Evolutionary conservation across 2,329 filamentous ascomycete genomes (phyloP), one percentile per base, ranked within the genome.

Genomic region (Xylaria sp.): DNA sequence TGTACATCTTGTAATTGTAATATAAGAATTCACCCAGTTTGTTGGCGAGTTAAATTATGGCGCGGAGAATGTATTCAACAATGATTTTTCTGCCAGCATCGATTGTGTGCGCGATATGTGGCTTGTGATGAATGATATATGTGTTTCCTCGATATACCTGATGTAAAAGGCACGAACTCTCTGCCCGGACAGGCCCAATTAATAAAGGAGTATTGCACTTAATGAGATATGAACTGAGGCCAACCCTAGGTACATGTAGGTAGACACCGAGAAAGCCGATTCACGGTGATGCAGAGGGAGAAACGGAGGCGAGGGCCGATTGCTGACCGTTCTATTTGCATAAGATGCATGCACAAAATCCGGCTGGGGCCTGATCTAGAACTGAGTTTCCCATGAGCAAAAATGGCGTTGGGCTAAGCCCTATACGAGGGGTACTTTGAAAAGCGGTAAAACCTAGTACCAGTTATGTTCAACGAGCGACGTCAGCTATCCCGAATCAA

Each of bases 161-260:
- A 63, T 56, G 61, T 63, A 63, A 63, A 63, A 56, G 39, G 61
- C 61, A 63, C 61, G 61, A 63, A 63, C 39, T 63, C 61, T 63
- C 51, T 56, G 61, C 61, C 61, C 25, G 61, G 51, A 63, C 61
- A 63, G 51, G 61, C 50, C 61, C 44, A 50, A 60, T 60, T 34
- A 60, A 60, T 60, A 50, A 61, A 61, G 58, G 58, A 61, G 58
- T 51, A 51, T 61, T 61, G 58, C 58, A 61, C 58, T 61, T 61
- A 51, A 61, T 61, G 58, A 61, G 57, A 44, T 60, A 60, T 60
- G 57, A 60, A 50, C 57, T 60, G 57, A 50, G 57, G 57, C 57
- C 39, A 58, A 58, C 56, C 39, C 39, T 58, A 58, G 56, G 39
- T 58, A 57, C 55, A 58, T 51, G 48, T 51, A 51, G 48, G 55